Percentiles rank a stretch among this genome's conserved stretches.
These are phyloP conservation scores for Coffea humblotiana DNA, from an alignment of 305 asterid species.

Conservation along the genomic window DNA sequence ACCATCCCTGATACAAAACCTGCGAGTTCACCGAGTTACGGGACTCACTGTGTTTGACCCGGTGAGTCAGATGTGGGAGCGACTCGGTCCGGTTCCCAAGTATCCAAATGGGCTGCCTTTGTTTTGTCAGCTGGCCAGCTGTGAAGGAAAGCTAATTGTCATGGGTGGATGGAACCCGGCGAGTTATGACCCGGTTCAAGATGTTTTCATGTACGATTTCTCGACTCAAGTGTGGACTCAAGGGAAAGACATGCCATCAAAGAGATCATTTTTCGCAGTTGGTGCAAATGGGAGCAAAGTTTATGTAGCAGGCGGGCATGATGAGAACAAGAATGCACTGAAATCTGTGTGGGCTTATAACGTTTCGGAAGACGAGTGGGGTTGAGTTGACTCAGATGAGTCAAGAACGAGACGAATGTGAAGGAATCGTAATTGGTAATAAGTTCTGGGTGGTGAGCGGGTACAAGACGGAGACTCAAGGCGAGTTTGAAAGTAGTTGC, in stretches of 20 bases:
- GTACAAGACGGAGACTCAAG: conserved; percentile 17
- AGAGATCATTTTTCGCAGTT: conserved; percentile 18
- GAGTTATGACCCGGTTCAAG: conserved; percentile 8
- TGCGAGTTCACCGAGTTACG: background rate
- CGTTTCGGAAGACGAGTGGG: conserved; percentile 10
- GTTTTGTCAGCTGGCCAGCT: conserved; percentile 13
- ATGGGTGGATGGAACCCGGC: conserved; percentile 22
- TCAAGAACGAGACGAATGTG: conserved; percentile 14
- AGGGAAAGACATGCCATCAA: conserved; percentile 13
- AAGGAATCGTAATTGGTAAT: conserved; percentile 3
- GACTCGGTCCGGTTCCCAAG: conserved; percentile 3
- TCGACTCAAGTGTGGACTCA: conserved; percentile 14
- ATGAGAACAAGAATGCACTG: conserved; percentile 20
- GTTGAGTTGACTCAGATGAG: conserved; percentile 14
- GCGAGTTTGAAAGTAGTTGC: conserved; percentile 8
- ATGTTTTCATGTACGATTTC: conserved; percentile 19
- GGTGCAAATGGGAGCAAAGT: conserved; percentile 5
- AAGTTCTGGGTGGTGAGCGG: conserved; percentile 25
- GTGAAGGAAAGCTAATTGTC: conserved; percentile 13
- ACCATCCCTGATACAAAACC: background rate
- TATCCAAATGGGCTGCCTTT: conserved; percentile 17
- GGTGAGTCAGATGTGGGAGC: conserved; percentile 14
- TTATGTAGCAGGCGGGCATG: conserved; percentile 20
- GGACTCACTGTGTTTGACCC: conserved; percentile 16
- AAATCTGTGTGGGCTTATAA: conserved; percentile 12